Evolutionary conservation across 192 early-diverging fungal genomes (phyloP).

Genomic region (Jimgerdemannia lactiflua): DNA sequence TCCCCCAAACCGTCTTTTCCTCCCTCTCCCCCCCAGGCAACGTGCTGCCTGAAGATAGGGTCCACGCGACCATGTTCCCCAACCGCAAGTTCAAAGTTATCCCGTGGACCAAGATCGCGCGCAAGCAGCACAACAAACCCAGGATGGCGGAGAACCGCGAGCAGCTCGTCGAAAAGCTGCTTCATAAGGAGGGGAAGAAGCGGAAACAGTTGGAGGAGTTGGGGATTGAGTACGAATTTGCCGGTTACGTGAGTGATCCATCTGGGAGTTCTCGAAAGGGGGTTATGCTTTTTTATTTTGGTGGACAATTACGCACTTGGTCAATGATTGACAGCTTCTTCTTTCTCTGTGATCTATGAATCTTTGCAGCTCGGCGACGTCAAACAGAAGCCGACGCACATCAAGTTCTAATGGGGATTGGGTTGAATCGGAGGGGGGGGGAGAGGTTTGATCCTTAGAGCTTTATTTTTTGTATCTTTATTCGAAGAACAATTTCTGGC

Average conservation of each 20-base stretch:
- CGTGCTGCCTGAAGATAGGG: slow-evolving; percentile 63
- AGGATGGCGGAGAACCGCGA: slow-evolving; percentile 47
- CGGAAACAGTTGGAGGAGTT: slow-evolving; percentile 57
- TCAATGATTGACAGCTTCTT: no score
- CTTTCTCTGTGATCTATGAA: background rate
- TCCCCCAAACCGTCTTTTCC: no score
- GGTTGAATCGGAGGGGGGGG: no score
- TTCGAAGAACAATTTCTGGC: no score
- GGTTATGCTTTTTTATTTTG: no score
- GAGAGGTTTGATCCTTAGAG: no score
- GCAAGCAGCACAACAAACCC: slow-evolving; percentile 62
- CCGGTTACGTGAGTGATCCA: slow-evolving; percentile 54
- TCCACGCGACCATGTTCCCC: slow-evolving; percentile 77
- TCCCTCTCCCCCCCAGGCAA: slow-evolving; percentile 19
- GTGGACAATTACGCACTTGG: no score
- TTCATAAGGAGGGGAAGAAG: slow-evolving; percentile 59
- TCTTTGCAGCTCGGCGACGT: background rate
- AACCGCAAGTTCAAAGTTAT: slow-evolving; percentile 67
- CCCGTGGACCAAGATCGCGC: slow-evolving; percentile 55
- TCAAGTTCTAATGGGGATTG: background rate
- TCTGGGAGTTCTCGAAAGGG: background rate
- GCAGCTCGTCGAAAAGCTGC: slow-evolving; percentile 40
- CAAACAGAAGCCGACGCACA: background rate
- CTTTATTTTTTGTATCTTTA: no score
- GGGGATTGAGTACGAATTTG: slow-evolving; percentile 92